Conservation (phyloP, 2,329 filamentous ascomycete genomes). For the Harringtonia lauricola region DNA sequence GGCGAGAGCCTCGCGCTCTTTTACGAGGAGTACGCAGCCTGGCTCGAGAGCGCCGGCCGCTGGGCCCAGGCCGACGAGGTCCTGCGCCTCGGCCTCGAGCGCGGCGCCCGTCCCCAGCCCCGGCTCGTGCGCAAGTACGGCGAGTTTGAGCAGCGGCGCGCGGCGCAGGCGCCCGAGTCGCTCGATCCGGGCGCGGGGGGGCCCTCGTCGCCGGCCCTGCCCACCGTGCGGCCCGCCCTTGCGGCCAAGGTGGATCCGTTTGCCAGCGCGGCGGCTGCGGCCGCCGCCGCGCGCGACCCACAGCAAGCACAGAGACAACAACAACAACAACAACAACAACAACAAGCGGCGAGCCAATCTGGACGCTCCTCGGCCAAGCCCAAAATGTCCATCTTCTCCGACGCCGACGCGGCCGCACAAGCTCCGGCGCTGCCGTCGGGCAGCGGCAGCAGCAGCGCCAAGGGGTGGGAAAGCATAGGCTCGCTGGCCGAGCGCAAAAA, state of each 20-base stretch:
- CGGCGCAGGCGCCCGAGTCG: constrained; percentile 48
- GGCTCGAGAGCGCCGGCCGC: constrained; percentile 73
- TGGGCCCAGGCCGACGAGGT: constrained; percentile 93
- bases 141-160: constrained; percentile 73
- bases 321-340: constrained; percentile 6
- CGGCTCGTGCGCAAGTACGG: constrained; percentile 79
- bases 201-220: constrained; percentile 79
- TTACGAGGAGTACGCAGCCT: constrained; percentile 93
- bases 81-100: constrained; percentile 79
- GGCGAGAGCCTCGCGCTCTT: constrained; percentile 82
- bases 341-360: constrained; percentile 32
- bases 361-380: constrained; percentile 49
- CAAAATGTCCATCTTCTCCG: constrained; percentile 88
- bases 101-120: constrained; percentile 72
- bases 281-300: constrained; percentile 43
- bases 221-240: constrained; percentile 69
- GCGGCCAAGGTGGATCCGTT: constrained; percentile 83
- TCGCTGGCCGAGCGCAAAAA: constrained; percentile 82
- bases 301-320: constrained; percentile 36
- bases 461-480: constrained; percentile 88
- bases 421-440: constrained; percentile 46
- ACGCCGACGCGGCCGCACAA: constrained; percentile 50
- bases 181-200: constrained; percentile 25
- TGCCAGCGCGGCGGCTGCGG: constrained; percentile 39
- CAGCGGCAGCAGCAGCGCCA: constrained; percentile 40